These are phyloP conservation scores for Passalora sequoiae DNA, from an alignment of 2,329 filamentous ascomycete genomes.

Conservation along the genomic window DNA sequence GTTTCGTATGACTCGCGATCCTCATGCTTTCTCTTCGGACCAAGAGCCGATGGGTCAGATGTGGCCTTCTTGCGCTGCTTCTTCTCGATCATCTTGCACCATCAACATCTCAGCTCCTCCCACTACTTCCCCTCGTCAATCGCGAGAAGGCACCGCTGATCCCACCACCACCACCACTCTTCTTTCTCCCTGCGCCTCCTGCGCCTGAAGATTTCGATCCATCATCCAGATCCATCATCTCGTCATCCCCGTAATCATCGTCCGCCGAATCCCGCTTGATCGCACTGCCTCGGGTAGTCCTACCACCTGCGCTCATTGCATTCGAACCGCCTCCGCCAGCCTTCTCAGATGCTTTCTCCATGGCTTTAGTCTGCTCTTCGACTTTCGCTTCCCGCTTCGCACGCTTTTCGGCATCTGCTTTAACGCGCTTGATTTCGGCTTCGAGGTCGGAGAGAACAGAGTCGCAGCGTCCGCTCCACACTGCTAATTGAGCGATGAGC, in stretches of 20 bases:
- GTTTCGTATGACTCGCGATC: too few relatives aligned
- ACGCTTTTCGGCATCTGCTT: constrained; percentile 39
- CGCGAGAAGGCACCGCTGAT: constrained; percentile 3
- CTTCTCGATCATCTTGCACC: neutral
- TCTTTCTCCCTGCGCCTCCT: constrained; percentile 16
- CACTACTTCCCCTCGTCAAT: neutral
- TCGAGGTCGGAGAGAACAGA: constrained; percentile 70
- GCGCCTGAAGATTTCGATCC: neutral
- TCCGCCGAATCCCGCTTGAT: constrained; percentile 21
- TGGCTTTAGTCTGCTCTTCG: constrained; percentile 37
- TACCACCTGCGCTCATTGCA: constrained; percentile 8
- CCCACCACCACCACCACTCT: constrained; percentile 6
- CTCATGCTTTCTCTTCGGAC: neutral
- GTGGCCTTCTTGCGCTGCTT: neutral
- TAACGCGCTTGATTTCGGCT: constrained; percentile 64
- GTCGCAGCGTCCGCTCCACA: constrained; percentile 76
- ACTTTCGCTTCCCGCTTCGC: constrained; percentile 41
- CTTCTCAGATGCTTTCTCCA: constrained; percentile 24
- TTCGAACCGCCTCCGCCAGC: constrained; percentile 8
- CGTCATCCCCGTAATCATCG: constrained; percentile 28
- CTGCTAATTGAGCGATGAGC: constrained; percentile 63
- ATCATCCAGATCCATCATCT: constrained; percentile 34
- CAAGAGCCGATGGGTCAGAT: neutral
- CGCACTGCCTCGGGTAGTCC: constrained; percentile 12
- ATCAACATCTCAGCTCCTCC: constrained; percentile 2